Evolutionary conservation across 805 yeast genomes (phyloP).

Genomic region (Ogataea parapolymorpha): DNA sequence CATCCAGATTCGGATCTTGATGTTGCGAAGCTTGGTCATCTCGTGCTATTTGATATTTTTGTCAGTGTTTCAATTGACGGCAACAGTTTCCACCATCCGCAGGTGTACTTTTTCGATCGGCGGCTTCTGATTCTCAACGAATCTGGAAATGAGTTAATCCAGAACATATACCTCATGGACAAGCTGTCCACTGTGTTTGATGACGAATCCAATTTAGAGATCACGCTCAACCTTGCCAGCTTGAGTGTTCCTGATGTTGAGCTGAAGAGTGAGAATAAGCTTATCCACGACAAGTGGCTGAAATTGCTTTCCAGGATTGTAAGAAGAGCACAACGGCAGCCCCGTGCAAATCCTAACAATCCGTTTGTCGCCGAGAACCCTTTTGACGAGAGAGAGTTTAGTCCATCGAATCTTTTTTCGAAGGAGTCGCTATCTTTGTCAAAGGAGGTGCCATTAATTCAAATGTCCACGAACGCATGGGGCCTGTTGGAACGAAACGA

Average conservation of each 20-base stretch:
- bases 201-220: slow-evolving; percentile 7
- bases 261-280: slow-evolving; percentile 18
- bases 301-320: slow-evolving; percentile 23
- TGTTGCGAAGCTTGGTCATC: slow-evolving; percentile 22
- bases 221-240: slow-evolving; percentile 26
- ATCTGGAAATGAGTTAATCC: slow-evolving; percentile 18
- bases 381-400: slow-evolving; percentile 4
- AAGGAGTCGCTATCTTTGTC: slow-evolving; percentile 9
- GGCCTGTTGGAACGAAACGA: slow-evolving; percentile 33
- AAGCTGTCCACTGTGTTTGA: slow-evolving; percentile 27
- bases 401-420: not conserved
- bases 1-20: slow-evolving; percentile 14
- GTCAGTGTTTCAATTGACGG: slow-evolving; percentile 12
- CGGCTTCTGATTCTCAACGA: slow-evolving; percentile 18
- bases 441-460: slow-evolving; percentile 36
- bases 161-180: slow-evolving; percentile 16
- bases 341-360: not conserved
- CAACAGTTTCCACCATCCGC: slow-evolving; percentile 6
- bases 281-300: slow-evolving; percentile 29
- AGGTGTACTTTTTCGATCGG: slow-evolving; percentile 26
- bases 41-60: slow-evolving; percentile 27
- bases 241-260: slow-evolving; percentile 25
- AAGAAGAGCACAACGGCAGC: slow-evolving; percentile 9
- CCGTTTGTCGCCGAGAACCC: slow-evolving; percentile 7
- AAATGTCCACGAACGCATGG: slow-evolving; percentile 53